Percentiles rank a stretch among this genome's conserved stretches.
Conservation (phyloP, 2,329 filamentous ascomycete species). For the Stagonosporopsis vannaccii region DNA sequence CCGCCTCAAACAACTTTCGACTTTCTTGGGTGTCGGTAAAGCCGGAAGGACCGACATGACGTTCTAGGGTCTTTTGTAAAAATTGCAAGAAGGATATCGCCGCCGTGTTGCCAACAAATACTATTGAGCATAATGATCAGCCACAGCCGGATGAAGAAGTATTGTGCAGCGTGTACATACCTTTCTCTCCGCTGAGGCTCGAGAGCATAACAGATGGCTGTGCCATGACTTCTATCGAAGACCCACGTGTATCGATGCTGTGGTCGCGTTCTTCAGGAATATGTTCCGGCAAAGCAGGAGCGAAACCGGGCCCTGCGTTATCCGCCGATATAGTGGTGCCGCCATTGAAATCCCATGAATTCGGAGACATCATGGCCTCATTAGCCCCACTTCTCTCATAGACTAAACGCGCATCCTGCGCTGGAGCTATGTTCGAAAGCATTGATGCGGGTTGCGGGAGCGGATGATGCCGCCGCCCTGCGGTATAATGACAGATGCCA, state of each 20-base stretch:
- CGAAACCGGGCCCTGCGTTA: conserved; percentile 1
- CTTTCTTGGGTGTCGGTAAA: conserved; percentile 61
- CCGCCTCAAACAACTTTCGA: conserved; percentile 63
- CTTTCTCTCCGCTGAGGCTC: conserved; percentile 59
- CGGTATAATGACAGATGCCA: conserved; percentile 23
- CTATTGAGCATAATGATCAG: conserved; percentile 33
- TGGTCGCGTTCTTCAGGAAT: conserved; percentile 6
- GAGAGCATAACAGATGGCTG: conserved; percentile 55
- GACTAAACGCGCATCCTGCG: background rate
- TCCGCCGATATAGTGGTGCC: conserved; percentile 4
- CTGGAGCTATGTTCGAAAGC: conserved; percentile 1
- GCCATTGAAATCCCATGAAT: conserved; percentile 16
- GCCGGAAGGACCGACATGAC: conserved; percentile 62
- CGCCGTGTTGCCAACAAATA: conserved; percentile 60
- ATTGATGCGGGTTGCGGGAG: conserved; percentile 8
- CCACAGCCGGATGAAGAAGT: background rate
- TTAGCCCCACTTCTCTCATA: conserved; percentile 3
- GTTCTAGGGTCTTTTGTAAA: conserved; percentile 56
- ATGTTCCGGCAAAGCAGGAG: background rate
- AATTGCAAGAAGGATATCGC: conserved; percentile 65
- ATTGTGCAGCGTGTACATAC: conserved; percentile 42
- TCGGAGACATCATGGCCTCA: conserved; percentile 9
- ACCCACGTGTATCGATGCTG: conserved; percentile 25
- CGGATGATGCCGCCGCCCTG: conserved; percentile 19
- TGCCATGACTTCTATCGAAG: conserved; percentile 19